Conservation (phyloP, 306 rosid genomes). For the Castanea sativa region DNA sequence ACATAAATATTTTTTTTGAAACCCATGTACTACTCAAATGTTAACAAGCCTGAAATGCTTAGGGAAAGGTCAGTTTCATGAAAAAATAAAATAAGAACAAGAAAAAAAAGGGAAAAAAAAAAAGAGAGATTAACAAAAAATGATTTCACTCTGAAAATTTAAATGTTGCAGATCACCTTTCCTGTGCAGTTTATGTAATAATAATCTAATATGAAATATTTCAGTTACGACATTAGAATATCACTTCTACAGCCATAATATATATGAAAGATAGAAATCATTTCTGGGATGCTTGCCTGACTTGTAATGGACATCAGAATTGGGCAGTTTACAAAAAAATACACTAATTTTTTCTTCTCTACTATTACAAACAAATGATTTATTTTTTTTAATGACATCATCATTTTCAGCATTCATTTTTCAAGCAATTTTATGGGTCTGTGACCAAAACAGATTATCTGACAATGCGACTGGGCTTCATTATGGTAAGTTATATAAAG, state of each 20-base stretch:
- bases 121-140: too few species aligned
- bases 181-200: neutral
- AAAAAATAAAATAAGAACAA: too few species aligned
- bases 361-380: neutral
- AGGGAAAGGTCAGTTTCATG: too few species aligned
- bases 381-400: neutral
- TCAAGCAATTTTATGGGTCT: slow-evolving; percentile 37
- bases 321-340: neutral
- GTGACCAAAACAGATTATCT: slow-evolving; percentile 35
- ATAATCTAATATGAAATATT: neutral
- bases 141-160: neutral
- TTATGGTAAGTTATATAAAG: slow-evolving; percentile 13
- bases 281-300: neutral
- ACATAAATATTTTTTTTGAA: too few species aligned
- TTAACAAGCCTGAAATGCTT: too few species aligned
- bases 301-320: neutral
- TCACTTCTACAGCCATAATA: too few species aligned
- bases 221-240: neutral
- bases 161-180: neutral
- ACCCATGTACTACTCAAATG: too few species aligned
- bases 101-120: too few species aligned
- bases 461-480: slow-evolving; percentile 36
- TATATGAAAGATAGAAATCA: too few species aligned
- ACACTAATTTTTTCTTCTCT: neutral
- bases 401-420: slow-evolving; percentile 25